These are phyloP conservation scores for Chlorencoelia australis DNA, from an alignment of 2,329 filamentous ascomycete genomes.

Conservation along the genomic window DNA sequence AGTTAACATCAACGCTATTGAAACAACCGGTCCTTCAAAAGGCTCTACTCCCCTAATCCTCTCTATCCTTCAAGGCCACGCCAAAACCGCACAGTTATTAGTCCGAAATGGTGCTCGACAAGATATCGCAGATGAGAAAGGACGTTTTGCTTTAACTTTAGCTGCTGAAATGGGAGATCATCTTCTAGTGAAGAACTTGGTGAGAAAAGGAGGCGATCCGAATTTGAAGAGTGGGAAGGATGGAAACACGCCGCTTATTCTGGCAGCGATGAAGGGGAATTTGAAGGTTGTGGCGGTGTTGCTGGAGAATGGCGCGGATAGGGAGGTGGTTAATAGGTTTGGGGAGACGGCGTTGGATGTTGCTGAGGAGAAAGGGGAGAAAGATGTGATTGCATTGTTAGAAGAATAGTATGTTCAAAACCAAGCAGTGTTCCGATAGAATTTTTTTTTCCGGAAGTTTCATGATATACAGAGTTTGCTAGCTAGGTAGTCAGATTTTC, in stretches of 20 bases:
- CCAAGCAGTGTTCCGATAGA: too few species aligned
- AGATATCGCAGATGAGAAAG: constrained; percentile 7
- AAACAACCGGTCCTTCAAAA: not conserved
- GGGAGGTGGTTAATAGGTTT: constrained; percentile 6
- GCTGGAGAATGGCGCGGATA: constrained; percentile 6
- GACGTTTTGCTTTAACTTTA: constrained; percentile 6
- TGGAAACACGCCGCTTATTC: constrained; percentile 10
- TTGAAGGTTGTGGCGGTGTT: constrained; percentile 10
- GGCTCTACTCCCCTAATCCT: constrained; percentile 7
- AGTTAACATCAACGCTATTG: constrained; percentile 6
- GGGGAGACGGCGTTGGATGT: constrained; percentile 12
- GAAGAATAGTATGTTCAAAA: too few species aligned
- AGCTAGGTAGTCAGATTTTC: too few species aligned
- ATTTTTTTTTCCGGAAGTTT: too few species aligned
- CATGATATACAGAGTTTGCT: too few species aligned
- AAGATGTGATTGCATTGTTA: constrained; percentile 8
- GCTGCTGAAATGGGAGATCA: constrained; percentile 9
- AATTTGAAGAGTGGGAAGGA: constrained; percentile 10
- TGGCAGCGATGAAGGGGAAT: constrained; percentile 6
- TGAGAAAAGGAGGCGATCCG: constrained; percentile 8
- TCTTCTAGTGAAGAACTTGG: constrained; percentile 9
- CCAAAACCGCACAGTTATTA: constrained; percentile 9
- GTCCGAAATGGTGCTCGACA: constrained; percentile 7
- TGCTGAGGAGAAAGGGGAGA: constrained; percentile 11
- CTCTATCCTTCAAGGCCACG: constrained; percentile 5